Conservation (phyloP, 78 protist species). For the Speleostelium caveatum region DNA sequence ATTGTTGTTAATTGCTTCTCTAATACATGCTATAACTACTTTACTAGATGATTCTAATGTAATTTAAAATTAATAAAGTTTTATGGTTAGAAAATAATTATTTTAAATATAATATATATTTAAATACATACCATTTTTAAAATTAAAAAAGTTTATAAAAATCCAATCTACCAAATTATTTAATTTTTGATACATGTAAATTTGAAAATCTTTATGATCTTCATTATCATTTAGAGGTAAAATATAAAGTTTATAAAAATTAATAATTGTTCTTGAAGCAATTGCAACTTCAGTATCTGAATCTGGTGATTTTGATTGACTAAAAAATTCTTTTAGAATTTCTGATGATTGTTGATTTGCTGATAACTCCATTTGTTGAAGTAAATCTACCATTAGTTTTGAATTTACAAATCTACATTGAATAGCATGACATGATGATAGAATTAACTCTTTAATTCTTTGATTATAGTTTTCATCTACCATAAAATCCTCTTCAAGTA, state of each 20-base stretch:
- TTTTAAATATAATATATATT: no score
- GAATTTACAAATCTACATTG: neutral
- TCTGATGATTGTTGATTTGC: neutral
- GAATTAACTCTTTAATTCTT: neutral
- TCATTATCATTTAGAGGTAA: neutral
- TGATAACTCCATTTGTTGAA: slow-evolving; percentile 5
- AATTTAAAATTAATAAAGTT: no score
- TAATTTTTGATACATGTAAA: neutral
- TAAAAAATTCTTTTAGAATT: neutral
- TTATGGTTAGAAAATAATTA: no score
- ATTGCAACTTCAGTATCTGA: neutral
- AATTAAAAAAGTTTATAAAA: no score
- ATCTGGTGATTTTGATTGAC: neutral
- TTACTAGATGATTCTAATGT: no score
- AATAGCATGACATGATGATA: slow-evolving; percentile 2
- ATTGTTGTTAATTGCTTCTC: neutral
- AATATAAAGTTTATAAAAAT: neutral
- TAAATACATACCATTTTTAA: neutral
- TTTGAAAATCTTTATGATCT: neutral
- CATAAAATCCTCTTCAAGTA: neutral
- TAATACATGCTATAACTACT: no score
- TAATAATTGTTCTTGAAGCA: neutral
- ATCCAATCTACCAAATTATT: neutral
- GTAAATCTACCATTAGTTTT: neutral
- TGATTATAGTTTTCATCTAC: neutral